Evolutionary conservation across 495 filamentous ascomycete species (phyloP), one percentile per base, ranked within the genome.

Genomic region (Penicillium psychrofluorescens): DNA sequence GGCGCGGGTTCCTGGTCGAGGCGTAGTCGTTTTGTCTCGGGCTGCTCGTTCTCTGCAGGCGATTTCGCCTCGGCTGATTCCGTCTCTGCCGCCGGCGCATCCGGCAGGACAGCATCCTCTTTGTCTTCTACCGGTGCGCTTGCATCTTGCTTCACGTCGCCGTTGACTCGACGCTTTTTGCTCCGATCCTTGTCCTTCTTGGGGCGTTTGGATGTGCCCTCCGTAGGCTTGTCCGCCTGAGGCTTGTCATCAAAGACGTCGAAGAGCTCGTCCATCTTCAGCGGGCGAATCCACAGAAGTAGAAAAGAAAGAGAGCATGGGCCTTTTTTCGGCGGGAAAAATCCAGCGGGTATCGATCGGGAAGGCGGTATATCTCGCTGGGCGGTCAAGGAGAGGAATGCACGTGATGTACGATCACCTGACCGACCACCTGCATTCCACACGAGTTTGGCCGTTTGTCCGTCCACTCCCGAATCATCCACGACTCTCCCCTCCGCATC

Each of bases 121-220:
- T 76, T 75, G 10, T 70, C 64, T 38, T 79, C 75, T 36, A 64
- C 49, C 42, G 64, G 64, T 31, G 44, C 44, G 35, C 61, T 36
- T 37, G 29, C 69, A 43, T 63, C 58, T 37, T 54, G 68, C 56
- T 90, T 90, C 45, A 83, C 76, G 46, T 76, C 76, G 35, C 86
- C 83, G 65, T 90, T 88, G 39, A 85, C 81, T 67, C 88, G 83
- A 57, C 92, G 79, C 74, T 92, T 91, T 67, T 84, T 87, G 63
- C 62, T 79, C 22, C 22, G 22, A 22, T 22, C 22, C 61, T 76
- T 84, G 53, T 83, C 77, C 58, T 79, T 82, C 53, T 66, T 74
- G 44, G 67, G 38, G 50, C 65, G 70, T 46, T 61, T 62, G 29
- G 58, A 49, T 45, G 55, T 38, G 35, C 34, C 56, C 37, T 56